Conservation (phyloP, 257 asterid genomes). For the Nicotiana attenuata region DNA sequence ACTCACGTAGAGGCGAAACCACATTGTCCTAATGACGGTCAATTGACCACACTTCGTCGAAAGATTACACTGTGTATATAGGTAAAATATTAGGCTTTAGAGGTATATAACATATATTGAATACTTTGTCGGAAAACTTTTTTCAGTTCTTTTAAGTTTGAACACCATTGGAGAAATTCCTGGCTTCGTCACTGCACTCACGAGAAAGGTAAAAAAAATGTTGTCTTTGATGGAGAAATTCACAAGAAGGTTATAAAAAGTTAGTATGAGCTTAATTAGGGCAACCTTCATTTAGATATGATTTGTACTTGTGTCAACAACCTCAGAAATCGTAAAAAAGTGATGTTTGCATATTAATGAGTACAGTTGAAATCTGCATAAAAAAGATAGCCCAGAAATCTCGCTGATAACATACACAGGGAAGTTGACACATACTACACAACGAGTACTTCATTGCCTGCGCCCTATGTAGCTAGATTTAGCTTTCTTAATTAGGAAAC, state of each 20-base stretch:
- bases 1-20: too few species aligned
- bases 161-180: too few species aligned
- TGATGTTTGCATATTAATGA: not conserved
- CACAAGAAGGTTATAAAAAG: not conserved
- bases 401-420: not conserved
- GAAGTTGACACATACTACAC: not conserved
- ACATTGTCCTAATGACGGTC: too few species aligned
- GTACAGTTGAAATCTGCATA: not conserved
- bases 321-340: too few species aligned
- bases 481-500: constrained; percentile 1
- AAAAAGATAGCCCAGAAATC: constrained; percentile 8
- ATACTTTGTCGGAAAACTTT: too few species aligned
- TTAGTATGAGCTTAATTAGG: not conserved
- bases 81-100: too few species aligned
- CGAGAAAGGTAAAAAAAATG: not conserved
- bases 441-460: not conserved
- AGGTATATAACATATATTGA: too few species aligned
- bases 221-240: not conserved
- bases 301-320: not conserved
- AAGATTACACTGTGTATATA: too few species aligned
- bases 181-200: too few species aligned
- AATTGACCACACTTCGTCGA: too few species aligned
- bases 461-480: not conserved
- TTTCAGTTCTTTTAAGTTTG: too few species aligned
- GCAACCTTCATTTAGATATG: not conserved